Evolutionary conservation across 2,329 filamentous ascomycete genomes (phyloP), one percentile per base, ranked within the genome.

Genomic region (Nigrospora oryzae): DNA sequence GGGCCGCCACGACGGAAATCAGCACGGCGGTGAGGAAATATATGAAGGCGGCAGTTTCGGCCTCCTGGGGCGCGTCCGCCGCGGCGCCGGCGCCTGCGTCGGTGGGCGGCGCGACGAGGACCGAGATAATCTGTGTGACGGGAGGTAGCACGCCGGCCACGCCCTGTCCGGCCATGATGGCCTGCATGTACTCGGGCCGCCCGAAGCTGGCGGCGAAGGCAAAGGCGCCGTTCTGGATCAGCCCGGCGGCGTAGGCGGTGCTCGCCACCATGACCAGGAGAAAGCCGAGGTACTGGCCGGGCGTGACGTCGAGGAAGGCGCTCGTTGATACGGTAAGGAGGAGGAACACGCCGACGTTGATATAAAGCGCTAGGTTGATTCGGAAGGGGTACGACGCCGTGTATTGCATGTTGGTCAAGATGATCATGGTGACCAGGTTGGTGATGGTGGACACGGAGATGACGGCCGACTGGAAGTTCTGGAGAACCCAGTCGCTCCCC

Each of bases 211-310:
- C 81, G 3, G 89, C 89, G 60, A 90, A 97, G 3, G 93, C 89
- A 62, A 96, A 95, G 11, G 93, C 81, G 15, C 93, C 93, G 63
- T 97, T 97, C 66, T 97, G 93, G 53, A 90, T 86, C 42, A 96
- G 71, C 0, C 86, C 90, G 0, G 89, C 86, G 0, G 88, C 89
- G 59, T 85, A 73, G 52, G 89, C 87, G 0, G 89, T 80, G n/a
- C 71, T 68, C 49, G 86, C 83, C 5, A 96, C 89, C 75, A 90
- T 89, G 49, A 81, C 46, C 62, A 98, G 81, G 43, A 95, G 65
- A 62, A 97, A 95, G 19, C 65, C 75, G 47, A 97, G 84, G 65
- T 97, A 97, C 4, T 69, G 65, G 1, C 66, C 66, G 0, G 87
- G 72, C 0, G 82, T 75, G 11, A 79, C 71, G 49, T 74, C 68